phyloP scores from a whole-genome alignment of 768 basidiomycete species.

The Ramaria sp. region DNA sequence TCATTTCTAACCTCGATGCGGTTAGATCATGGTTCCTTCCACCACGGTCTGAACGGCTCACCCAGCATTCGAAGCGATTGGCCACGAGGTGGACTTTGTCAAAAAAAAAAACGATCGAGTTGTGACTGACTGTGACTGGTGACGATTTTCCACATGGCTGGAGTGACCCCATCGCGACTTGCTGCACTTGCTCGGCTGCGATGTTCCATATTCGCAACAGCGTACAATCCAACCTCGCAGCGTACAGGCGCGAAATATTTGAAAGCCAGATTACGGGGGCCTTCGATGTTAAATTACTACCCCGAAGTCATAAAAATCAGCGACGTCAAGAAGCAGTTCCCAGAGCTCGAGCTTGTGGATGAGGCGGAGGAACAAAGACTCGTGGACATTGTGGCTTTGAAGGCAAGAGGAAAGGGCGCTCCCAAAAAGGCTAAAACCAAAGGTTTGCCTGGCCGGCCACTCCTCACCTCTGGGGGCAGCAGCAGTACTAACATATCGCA shows the following conservation, averaged over 20 bases:
- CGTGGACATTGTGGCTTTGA: slow-evolving; percentile 55
- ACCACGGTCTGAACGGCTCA: too few species aligned
- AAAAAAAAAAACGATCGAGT: not conserved
- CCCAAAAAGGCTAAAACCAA: slow-evolving; percentile 69
- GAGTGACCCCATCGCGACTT: slow-evolving; percentile 40
- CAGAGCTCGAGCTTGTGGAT: slow-evolving; percentile 50
- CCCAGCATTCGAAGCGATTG: too few species aligned
- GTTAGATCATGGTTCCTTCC: too few species aligned
- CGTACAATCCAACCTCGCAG: slow-evolving; percentile 71
- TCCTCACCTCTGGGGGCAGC: too few species aligned
- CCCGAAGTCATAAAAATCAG: slow-evolving; percentile 47
- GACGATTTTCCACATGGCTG: slow-evolving; percentile 19
- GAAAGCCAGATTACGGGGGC: slow-evolving; percentile 68
- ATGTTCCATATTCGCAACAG: slow-evolving; percentile 72
- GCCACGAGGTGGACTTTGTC: too few species aligned
- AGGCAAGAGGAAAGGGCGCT: slow-evolving; percentile 70
- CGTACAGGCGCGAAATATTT: slow-evolving; percentile 93
- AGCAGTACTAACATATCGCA: not conserved
- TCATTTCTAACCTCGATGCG: not conserved
- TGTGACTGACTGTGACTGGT: not conserved
- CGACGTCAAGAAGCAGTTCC: slow-evolving; percentile 37
- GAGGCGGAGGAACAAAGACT: slow-evolving; percentile 56
- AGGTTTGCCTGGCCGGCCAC: slow-evolving; percentile 41
- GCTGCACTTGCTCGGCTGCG: slow-evolving; percentile 51
- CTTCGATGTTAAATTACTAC: slow-evolving; percentile 81